Evolutionary conservation across 2,329 filamentous ascomycete species (phyloP).

Genomic region (Aspergillus clavatus): DNA sequence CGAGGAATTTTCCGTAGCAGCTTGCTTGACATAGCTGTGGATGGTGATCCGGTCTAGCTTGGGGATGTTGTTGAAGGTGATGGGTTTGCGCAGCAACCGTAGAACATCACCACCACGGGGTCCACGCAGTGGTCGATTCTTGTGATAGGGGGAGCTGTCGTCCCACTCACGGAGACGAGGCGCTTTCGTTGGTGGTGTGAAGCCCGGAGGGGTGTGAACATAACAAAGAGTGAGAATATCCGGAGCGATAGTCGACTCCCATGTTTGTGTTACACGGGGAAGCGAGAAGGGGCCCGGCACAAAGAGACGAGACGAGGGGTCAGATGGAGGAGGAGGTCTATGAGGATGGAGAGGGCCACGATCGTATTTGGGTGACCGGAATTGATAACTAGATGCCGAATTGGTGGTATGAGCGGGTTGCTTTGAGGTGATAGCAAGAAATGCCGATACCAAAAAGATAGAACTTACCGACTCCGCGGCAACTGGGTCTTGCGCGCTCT

Average conservation of each 20-base stretch:
- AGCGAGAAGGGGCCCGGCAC: constrained; percentile 85
- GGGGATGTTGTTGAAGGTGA: constrained; percentile 79
- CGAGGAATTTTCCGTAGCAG: constrained; percentile 64
- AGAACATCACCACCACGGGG: constrained; percentile 69
- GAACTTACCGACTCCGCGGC: constrained; percentile 51
- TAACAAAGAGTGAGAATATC: constrained; percentile 90
- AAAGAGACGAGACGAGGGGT: constrained; percentile 83
- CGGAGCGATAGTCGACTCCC: constrained; percentile 75
- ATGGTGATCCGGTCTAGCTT: constrained; percentile 75
- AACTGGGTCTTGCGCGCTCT: constrained; percentile 40
- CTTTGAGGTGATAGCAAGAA: constrained; percentile 1
- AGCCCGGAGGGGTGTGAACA: constrained; percentile 76
- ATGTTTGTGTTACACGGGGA: constrained; percentile 84
- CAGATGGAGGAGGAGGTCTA: constrained; percentile 79
- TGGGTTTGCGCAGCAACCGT: constrained; percentile 49
- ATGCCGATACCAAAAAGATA: background rate
- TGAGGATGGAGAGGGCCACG: constrained; percentile 90
- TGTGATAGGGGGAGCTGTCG: constrained; percentile 87
- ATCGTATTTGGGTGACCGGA: constrained; percentile 88
- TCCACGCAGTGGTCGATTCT: constrained; percentile 78
- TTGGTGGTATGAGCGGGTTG: constrained; percentile 6
- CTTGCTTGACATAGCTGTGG: constrained; percentile 66
- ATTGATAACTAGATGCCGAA: constrained; percentile 71
- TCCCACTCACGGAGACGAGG: constrained; percentile 80
- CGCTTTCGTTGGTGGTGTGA: constrained; percentile 51